Percentiles rank a stretch among this genome's conserved stretches.
These are phyloP conservation scores for Phtheirospermum japonicum DNA, from an alignment of 257 asterid species.

Conservation along the genomic window DNA sequence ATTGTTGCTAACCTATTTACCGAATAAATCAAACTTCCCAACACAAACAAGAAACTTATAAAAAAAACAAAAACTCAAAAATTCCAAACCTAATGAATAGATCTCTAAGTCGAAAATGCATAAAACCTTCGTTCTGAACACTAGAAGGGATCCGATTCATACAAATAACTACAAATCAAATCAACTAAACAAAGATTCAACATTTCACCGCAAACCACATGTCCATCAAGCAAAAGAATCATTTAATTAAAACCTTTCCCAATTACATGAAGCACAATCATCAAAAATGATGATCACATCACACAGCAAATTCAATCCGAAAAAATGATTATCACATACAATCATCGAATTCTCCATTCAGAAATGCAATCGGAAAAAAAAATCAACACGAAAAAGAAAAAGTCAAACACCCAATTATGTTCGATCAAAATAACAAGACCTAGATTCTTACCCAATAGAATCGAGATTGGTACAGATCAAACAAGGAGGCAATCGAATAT, in stretches of 20 bases:
- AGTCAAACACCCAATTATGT: conserved; percentile 28
- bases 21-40: conserved; percentile 4
- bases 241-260: not conserved
- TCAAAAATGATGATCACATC: not conserved
- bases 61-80: not conserved
- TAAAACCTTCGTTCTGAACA: not conserved
- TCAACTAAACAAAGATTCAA: not conserved
- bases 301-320: not conserved
- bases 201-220: conserved; percentile 11
- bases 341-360: conserved; percentile 13
- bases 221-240: not conserved
- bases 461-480: conserved; percentile 34
- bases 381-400: not conserved
- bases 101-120: not conserved
- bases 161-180: not conserved
- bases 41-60: not conserved
- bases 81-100: not conserved
- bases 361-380: not conserved
- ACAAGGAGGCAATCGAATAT: conserved; percentile 2
- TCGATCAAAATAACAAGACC: conserved; percentile 13
- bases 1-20: not conserved
- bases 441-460: not conserved
- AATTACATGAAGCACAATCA: conserved; percentile 10
- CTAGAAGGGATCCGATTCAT: conserved; percentile 10
- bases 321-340: not conserved